Evolutionary conservation across 352 stramenopile species (phyloP).

Genomic region (Proteromonas lacertae): DNA sequence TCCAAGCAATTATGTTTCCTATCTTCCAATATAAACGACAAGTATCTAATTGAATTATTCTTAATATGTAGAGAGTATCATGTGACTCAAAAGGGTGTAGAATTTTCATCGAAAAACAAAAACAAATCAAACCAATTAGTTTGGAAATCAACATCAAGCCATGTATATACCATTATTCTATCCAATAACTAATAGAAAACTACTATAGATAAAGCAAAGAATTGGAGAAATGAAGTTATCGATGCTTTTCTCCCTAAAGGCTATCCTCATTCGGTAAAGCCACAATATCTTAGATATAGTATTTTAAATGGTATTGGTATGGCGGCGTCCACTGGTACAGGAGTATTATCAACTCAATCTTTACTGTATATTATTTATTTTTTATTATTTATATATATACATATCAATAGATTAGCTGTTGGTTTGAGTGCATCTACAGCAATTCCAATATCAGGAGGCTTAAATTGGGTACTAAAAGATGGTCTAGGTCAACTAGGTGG

Average conservation of each 20-base stretch:
- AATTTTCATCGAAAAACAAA: no score
- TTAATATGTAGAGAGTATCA: no score
- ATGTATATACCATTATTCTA: no score
- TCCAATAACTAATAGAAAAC: no score
- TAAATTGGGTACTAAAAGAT: conserved; percentile 89
- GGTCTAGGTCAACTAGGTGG: conserved; percentile 70
- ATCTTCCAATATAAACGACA: no score
- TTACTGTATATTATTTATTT: conserved; percentile 40
- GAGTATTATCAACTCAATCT: conserved; percentile 64
- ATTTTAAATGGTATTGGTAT: conserved; percentile 34
- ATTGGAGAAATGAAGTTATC: conserved; percentile 2
- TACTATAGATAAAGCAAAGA: no score
- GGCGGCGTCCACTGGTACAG: conserved; percentile 28
- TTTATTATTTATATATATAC: not conserved
- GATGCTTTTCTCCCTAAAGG: conserved; percentile 49
- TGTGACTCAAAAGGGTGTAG: no score
- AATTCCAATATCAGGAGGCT: conserved; percentile 39
- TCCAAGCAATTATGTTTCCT: no score
- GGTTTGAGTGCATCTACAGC: conserved; percentile 27
- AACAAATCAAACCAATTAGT: no score
- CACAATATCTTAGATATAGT: conserved; percentile 43
- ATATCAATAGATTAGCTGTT: conserved; percentile 28
- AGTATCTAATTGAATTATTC: no score
- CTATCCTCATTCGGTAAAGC: conserved; percentile 31
- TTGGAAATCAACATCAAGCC: no score